Evolutionary conservation across 257 asterid species (phyloP).

Genomic region (Nicotiana sylvestris): DNA sequence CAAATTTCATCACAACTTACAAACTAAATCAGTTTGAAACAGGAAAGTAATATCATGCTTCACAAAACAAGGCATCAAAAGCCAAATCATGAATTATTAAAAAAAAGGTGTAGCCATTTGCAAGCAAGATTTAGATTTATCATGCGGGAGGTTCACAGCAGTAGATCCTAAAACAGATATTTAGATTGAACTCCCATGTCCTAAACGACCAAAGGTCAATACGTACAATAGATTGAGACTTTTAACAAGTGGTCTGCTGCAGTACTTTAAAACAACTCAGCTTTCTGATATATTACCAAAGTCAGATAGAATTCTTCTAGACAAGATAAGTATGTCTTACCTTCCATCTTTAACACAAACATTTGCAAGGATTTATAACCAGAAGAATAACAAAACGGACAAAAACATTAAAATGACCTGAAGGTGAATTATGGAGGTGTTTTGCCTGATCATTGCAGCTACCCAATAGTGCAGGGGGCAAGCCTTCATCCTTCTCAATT

Average conservation of each 20-base stretch:
- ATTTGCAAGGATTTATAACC: background rate
- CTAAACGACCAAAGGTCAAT: background rate
- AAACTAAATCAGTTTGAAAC: background rate
- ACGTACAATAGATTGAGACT: background rate
- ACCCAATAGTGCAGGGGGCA: slow-evolving; percentile 93
- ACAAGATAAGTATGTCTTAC: background rate
- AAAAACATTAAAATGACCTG: slow-evolving; percentile 41
- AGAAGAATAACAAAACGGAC: background rate
- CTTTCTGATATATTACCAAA: slow-evolving; percentile 2
- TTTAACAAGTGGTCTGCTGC: background rate
- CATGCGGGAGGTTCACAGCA: background rate
- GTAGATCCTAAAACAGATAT: background rate
- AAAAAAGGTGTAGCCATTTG: background rate
- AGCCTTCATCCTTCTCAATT: slow-evolving; percentile 69
- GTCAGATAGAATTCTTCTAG: background rate
- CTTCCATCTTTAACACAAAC: background rate
- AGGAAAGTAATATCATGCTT: background rate
- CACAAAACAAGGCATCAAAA: background rate
- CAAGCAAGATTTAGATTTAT: background rate
- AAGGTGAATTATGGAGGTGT: slow-evolving; percentile 91
- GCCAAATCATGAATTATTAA: background rate
- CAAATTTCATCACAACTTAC: background rate
- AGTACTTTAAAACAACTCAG: background rate
- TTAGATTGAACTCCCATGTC: background rate
- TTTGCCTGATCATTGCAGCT: slow-evolving; percentile 97